phyloP scores from a whole-genome alignment of 371 early-diverging fungal genomes.

The Mortierella sp. region DNA sequence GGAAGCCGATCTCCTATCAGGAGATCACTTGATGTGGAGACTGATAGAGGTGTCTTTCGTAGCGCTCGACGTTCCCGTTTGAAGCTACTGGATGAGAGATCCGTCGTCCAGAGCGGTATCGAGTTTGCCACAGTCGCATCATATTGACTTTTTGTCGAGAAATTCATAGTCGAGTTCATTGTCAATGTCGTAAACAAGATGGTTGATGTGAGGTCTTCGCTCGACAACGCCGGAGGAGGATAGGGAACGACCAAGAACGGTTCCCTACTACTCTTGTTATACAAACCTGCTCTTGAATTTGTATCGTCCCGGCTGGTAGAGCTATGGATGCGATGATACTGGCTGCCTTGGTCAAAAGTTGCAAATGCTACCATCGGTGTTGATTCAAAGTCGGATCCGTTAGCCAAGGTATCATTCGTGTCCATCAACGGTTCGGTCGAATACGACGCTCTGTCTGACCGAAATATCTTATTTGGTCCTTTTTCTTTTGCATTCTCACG shows the following conservation, averaged over 20 bases:
- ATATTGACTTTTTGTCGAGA: not conserved
- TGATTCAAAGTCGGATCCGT: not conserved
- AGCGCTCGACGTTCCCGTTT: not conserved
- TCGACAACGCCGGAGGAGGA: not conserved
- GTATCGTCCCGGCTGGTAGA: not conserved
- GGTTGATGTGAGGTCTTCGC: not conserved
- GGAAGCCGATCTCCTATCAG: slow-evolving; percentile 16
- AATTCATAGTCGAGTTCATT: not conserved
- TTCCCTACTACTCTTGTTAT: not conserved
- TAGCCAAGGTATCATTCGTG: not conserved
- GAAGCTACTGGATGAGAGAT: not conserved
- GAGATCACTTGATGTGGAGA: not conserved
- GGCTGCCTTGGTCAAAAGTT: not conserved
- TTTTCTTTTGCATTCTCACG: not conserved
- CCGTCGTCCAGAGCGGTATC: no score
- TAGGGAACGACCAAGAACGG: slow-evolving; percentile 29
- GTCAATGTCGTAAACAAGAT: not conserved
- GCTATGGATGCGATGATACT: not conserved
- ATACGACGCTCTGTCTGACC: not conserved
- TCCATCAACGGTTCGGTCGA: slow-evolving; percentile 16
- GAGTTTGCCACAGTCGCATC: not conserved
- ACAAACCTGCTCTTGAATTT: not conserved
- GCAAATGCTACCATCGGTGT: slow-evolving; percentile 3
- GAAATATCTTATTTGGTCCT: not conserved
- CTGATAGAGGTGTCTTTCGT: not conserved